Evolutionary conservation across 2,329 filamentous ascomycete genomes (phyloP).

Genomic region (Microcyclospora tardicrescens): DNA sequence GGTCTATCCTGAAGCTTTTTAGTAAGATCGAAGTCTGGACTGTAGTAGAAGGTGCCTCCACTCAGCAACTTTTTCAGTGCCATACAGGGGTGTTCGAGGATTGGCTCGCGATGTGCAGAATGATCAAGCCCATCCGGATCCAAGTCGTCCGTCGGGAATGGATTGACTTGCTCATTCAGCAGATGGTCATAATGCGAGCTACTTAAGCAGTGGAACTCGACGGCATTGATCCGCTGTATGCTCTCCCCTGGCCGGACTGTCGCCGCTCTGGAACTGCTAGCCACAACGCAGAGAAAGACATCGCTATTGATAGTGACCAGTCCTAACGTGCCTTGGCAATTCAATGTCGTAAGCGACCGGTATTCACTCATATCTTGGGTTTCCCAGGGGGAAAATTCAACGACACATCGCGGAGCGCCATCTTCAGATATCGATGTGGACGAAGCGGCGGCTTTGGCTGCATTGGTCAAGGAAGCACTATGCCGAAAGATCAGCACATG

Average conservation of each 20-base stretch:
- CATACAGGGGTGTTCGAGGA: constrained; percentile 75
- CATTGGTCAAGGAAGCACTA: constrained; percentile 48
- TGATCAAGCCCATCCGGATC: constrained; percentile 42
- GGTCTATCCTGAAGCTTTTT: constrained; percentile 77
- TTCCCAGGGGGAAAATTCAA: constrained; percentile 62
- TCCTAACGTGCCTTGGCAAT: constrained; percentile 75
- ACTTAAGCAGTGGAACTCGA: constrained; percentile 88
- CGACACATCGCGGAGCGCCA: constrained; percentile 57
- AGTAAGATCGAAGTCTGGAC: constrained; percentile 93
- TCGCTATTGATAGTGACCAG: constrained; percentile 72
- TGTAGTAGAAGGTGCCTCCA: constrained; percentile 95
- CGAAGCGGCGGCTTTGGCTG: constrained; percentile 44
- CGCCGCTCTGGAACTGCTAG: constrained; percentile 63
- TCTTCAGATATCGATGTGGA: constrained; percentile 21
- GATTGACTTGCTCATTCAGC: constrained; percentile 43
- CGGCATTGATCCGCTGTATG: constrained; percentile 71
- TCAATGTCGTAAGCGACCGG: constrained; percentile 57
- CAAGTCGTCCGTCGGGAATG: constrained; percentile 40
- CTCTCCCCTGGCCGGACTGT: constrained; percentile 77
- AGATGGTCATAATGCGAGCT: constrained; percentile 75
- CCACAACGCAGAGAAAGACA: constrained; percentile 85
- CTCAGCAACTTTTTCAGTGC: constrained; percentile 83
- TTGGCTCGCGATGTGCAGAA: constrained; percentile 50
- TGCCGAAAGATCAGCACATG: constrained; percentile 78
- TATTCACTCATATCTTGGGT: constrained; percentile 61